Evolutionary conservation across 2,329 filamentous ascomycete species (phyloP).

Genomic region (Calonectria pteridis): DNA sequence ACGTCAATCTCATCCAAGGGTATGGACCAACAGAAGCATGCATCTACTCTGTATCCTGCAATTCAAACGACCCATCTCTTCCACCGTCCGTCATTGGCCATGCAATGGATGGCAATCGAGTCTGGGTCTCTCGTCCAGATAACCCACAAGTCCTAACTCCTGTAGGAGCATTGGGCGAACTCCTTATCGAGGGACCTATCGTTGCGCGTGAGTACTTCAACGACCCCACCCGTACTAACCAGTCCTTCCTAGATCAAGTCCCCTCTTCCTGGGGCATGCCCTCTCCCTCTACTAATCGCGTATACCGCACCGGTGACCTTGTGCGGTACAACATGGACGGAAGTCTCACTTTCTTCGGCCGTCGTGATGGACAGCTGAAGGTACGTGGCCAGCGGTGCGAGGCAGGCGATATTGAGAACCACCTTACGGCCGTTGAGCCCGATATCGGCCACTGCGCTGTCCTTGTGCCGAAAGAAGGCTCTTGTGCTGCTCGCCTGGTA

Average conservation of each 20-base stretch:
- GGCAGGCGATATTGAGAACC: slow-evolving; percentile 18
- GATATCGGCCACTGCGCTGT: not conserved
- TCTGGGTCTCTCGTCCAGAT: not conserved
- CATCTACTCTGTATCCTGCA: slow-evolving; percentile 8
- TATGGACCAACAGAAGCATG: slow-evolving; percentile 18
- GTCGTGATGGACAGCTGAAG: slow-evolving; percentile 46
- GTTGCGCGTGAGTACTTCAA: slow-evolving; percentile 6
- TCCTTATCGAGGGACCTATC: not conserved
- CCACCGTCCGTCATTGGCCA: not conserved
- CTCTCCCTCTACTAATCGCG: slow-evolving; percentile 5
- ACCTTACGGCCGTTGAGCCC: not conserved
- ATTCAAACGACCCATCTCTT: not conserved
- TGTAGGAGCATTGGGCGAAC: not conserved
- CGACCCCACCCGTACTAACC: slow-evolving; percentile 1
- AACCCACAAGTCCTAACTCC: not conserved
- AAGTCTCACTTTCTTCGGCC: slow-evolving; percentile 37
- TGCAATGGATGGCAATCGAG: not conserved
- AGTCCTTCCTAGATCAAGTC: not conserved
- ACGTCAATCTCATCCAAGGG: slow-evolving; percentile 13
- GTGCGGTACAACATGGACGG: slow-evolving; percentile 48
- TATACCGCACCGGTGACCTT: slow-evolving; percentile 42
- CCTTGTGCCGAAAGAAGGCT: not conserved
- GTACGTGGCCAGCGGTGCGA: slow-evolving; percentile 41
- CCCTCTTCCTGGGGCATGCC: not conserved
- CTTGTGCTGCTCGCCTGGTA: slow-evolving; percentile 10